A percentile compares a stretch with the other conserved stretches of the same genome.
phyloP scores from a whole-genome alignment of 2,329 filamentous ascomycete genomes.

The Clonostachys rosea region DNA sequence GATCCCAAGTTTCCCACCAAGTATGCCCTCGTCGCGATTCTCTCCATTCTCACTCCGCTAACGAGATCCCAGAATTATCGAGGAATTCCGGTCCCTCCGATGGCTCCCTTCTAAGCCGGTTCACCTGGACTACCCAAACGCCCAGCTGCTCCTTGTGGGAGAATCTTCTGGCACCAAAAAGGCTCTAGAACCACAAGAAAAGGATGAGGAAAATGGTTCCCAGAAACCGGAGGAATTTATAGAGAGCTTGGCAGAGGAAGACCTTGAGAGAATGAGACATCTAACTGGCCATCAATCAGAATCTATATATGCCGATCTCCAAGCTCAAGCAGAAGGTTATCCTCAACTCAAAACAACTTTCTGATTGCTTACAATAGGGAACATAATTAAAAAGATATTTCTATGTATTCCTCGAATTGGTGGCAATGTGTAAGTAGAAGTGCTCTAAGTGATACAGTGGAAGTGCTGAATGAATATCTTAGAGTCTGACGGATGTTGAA shows the following conservation, averaged over 20 bases:
- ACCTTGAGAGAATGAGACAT: constrained; percentile 58
- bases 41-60: neutral
- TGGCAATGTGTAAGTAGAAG: too few relatives aligned
- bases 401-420: too few relatives aligned
- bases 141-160: constrained; percentile 77
- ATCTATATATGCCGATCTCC: constrained; percentile 42
- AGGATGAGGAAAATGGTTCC: constrained; percentile 54
- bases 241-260: constrained; percentile 71
- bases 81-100: constrained; percentile 67
- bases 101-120: constrained; percentile 73
- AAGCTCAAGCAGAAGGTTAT: constrained; percentile 52
- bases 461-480: too few relatives aligned
- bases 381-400: too few relatives aligned
- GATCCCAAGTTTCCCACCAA: constrained; percentile 66
- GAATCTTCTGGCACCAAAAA: constrained; percentile 54
- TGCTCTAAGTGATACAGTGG: too few relatives aligned
- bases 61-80: constrained; percentile 46
- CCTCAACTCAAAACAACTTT: constrained; percentile 37
- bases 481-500: too few relatives aligned
- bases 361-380: too few relatives aligned
- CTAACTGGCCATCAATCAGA: constrained; percentile 40
- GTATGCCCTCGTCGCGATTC: constrained; percentile 31
- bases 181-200: constrained; percentile 48
- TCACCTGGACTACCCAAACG: constrained; percentile 69
- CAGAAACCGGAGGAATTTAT: constrained; percentile 66